These are phyloP conservation scores for Sclerotinia spermophila DNA, from an alignment of 2,329 filamentous ascomycete species.

Conservation along the genomic window DNA sequence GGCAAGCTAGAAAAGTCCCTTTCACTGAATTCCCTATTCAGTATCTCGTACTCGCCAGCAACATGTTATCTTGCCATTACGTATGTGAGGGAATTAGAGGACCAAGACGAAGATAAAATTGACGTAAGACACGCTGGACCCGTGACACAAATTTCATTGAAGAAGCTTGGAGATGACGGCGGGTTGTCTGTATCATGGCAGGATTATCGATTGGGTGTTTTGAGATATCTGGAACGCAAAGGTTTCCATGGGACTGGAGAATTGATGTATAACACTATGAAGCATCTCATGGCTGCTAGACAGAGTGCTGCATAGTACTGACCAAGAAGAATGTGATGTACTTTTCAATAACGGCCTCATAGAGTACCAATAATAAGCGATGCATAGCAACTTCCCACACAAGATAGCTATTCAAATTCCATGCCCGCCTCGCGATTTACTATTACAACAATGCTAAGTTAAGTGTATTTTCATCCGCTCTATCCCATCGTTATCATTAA, in stretches of 20 bases:
- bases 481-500: slow-evolving; percentile 14
- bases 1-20: slow-evolving; percentile 46
- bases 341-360: neutral
- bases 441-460: slow-evolving; percentile 17
- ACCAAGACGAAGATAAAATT: slow-evolving; percentile 46
- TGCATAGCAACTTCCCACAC: neutral
- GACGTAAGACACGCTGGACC: slow-evolving; percentile 59
- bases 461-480: neutral
- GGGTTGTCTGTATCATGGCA: slow-evolving; percentile 68
- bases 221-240: slow-evolving; percentile 61
- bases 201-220: slow-evolving; percentile 69
- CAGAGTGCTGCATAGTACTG: neutral
- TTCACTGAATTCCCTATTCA: slow-evolving; percentile 50
- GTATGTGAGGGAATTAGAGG: slow-evolving; percentile 55
- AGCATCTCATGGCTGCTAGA: slow-evolving; percentile 54
- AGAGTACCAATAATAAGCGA: neutral
- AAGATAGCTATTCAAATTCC: neutral
- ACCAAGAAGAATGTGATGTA: neutral
- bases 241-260: slow-evolving; percentile 64
- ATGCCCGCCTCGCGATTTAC: neutral
- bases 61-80: slow-evolving; percentile 54
- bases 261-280: slow-evolving; percentile 79
- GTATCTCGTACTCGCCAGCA: slow-evolving; percentile 56
- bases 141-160: slow-evolving; percentile 64
- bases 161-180: slow-evolving; percentile 58